Conservation (phyloP, 2,329 filamentous ascomycete genomes). For the Curvularia sp. region DNA sequence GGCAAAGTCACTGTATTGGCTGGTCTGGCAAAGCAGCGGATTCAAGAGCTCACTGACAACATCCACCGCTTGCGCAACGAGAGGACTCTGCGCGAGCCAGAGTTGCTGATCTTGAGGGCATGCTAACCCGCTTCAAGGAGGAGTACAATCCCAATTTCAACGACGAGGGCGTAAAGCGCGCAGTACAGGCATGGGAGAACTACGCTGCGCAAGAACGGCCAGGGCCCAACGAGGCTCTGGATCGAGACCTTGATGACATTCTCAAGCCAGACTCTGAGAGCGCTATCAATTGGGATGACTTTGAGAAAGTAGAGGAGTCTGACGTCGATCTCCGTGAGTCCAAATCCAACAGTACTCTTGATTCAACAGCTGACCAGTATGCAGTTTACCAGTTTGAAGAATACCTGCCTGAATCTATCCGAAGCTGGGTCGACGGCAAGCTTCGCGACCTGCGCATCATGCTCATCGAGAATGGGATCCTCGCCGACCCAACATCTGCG, state of each 20-base stretch:
- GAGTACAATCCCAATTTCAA: constrained; percentile 99
- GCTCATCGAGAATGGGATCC: constrained; percentile 83
- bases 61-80: constrained; percentile 73
- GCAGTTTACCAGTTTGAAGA: constrained; percentile 87
- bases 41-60: constrained; percentile 78
- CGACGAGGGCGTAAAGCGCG: constrained; percentile 95
- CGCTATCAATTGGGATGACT: constrained; percentile 86
- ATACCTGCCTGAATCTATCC: constrained; percentile 78
- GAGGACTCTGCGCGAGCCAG: constrained; percentile 73
- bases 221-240: constrained; percentile 63
- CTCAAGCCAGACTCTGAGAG: constrained; percentile 77
- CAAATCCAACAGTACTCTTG: not conserved
- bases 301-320: constrained; percentile 68
- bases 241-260: constrained; percentile 75
- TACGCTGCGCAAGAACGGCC: constrained; percentile 75
- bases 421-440: constrained; percentile 76
- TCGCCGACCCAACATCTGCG: constrained; percentile 60
- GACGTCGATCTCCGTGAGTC: constrained; percentile 80
- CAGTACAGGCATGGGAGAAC: constrained; percentile 91
- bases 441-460: constrained; percentile 71
- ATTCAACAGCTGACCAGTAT: constrained; percentile 11
- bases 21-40: constrained; percentile 73
- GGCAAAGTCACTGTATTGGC: constrained; percentile 83
- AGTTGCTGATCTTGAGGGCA: constrained; percentile 79
- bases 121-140: constrained; percentile 84